phyloP scores from a whole-genome alignment of 2,329 filamentous ascomycete genomes.

The Lecanicillium sp. region DNA sequence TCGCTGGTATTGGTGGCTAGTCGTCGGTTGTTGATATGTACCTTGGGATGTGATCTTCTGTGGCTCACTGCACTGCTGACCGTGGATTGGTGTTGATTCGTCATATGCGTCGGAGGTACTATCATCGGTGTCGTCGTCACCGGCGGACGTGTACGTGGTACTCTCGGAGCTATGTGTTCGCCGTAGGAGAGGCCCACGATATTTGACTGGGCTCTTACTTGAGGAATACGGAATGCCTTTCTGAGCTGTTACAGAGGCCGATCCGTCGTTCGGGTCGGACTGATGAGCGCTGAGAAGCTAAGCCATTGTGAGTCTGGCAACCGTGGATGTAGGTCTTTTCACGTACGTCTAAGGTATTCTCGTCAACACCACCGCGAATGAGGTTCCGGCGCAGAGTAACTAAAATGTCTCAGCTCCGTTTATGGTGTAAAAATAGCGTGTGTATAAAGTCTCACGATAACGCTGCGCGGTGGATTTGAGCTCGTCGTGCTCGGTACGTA shows the following conservation, averaged over 20 bases:
- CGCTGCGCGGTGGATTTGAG: no score
- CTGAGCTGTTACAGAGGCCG: background rate
- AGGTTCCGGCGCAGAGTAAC: slow-evolving; percentile 41
- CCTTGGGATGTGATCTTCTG: background rate
- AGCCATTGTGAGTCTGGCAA: no score
- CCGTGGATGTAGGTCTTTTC: background rate
- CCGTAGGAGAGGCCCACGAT: background rate
- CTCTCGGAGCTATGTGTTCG: background rate
- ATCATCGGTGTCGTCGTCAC: background rate
- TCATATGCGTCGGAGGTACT: slow-evolving; percentile 2
- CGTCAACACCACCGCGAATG: slow-evolving; percentile 36
- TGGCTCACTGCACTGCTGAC: background rate
- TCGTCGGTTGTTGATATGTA: slow-evolving; percentile 1
- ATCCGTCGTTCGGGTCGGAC: background rate
- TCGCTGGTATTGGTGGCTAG: slow-evolving; percentile 23
- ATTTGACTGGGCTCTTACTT: slow-evolving; percentile 1
- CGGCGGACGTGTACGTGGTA: background rate
- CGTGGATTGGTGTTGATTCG: background rate
- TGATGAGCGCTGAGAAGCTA: slow-evolving; percentile 5
- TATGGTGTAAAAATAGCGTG: background rate
- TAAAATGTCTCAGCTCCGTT: slow-evolving; percentile 12
- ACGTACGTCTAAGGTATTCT: slow-evolving; percentile 38
- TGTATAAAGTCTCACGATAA: no score
- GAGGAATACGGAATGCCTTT: background rate
- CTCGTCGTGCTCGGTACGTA: no score